Conservation (phyloP, 1,139 yeast species). For the Geotrichum fermentans region DNA sequence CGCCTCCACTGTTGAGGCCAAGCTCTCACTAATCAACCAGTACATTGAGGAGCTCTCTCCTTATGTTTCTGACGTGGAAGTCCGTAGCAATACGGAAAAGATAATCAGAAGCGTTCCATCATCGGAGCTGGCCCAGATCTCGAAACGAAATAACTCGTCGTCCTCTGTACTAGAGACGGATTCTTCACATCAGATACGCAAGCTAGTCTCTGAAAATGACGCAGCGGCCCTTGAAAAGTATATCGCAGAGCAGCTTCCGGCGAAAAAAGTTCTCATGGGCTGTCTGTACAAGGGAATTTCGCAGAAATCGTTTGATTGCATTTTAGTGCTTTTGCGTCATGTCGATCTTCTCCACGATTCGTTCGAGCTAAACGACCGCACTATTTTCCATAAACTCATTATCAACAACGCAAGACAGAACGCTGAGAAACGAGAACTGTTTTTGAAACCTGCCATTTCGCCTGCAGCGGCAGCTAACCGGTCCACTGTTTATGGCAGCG, state of each 20-base stretch:
- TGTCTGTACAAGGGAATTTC: slow-evolving; percentile 63
- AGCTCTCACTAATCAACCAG: slow-evolving; percentile 52
- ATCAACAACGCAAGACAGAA: slow-evolving; percentile 55
- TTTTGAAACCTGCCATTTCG: slow-evolving; percentile 47
- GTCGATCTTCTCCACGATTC: slow-evolving; percentile 54
- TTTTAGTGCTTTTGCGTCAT: slow-evolving; percentile 49
- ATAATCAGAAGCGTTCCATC: not conserved
- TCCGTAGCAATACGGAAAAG: slow-evolving; percentile 16
- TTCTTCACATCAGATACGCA: not conserved
- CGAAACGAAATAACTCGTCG: not conserved
- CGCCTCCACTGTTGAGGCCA: slow-evolving; percentile 51
- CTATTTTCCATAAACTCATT: slow-evolving; percentile 77
- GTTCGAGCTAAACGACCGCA: slow-evolving; percentile 66
- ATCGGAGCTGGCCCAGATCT: slow-evolving; percentile 3
- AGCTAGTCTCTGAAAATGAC: slow-evolving; percentile 30
- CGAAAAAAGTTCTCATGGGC: slow-evolving; percentile 39
- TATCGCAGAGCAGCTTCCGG: slow-evolving; percentile 9
- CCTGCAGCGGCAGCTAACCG: slow-evolving; percentile 43
- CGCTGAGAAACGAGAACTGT: slow-evolving; percentile 28
- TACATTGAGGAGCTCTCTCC: slow-evolving; percentile 47
- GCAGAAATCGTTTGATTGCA: slow-evolving; percentile 47
- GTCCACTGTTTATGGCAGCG: slow-evolving; percentile 55
- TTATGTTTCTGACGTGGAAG: slow-evolving; percentile 14
- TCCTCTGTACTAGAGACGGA: slow-evolving; percentile 4
- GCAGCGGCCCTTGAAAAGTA: slow-evolving; percentile 26